Percentiles rank a stretch among this genome's conserved stretches.
These are phyloP conservation scores for Trifolium pratense DNA, from an alignment of 306 rosid species.

Conservation along the genomic window DNA sequence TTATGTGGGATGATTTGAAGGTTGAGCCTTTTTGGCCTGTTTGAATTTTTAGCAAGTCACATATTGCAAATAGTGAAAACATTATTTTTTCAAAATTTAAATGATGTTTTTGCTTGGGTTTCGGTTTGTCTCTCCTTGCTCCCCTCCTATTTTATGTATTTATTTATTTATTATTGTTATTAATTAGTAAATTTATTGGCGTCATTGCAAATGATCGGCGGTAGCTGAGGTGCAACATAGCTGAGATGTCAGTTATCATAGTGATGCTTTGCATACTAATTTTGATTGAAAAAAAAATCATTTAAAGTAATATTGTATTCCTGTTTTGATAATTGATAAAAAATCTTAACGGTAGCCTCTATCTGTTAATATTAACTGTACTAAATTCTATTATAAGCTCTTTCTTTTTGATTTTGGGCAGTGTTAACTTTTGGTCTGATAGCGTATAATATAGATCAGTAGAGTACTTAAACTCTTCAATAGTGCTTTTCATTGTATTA, in stretches of 20 bases:
- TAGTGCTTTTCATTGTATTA: neutral
- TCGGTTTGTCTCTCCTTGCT: neutral
- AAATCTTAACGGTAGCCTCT: neutral
- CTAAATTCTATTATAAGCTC: constrained; percentile 11
- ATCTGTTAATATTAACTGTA: neutral
- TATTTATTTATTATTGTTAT: neutral
- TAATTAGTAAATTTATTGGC: neutral
- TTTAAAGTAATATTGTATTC: neutral
- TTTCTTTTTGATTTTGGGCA: constrained; percentile 1
- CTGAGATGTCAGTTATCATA: neutral
- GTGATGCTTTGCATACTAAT: neutral
- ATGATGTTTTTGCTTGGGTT: constrained; percentile 5
- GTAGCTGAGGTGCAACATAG: neutral
- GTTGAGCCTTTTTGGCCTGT: constrained; percentile 23
- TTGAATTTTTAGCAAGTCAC: constrained; percentile 25
- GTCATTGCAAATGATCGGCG: neutral
- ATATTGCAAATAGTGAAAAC: neutral
- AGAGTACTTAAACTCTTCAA: constrained; percentile 9
- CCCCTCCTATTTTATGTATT: neutral
- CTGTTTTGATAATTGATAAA: constrained; percentile 2
- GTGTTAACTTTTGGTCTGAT: constrained; percentile 29
- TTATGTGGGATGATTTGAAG: constrained; percentile 10
- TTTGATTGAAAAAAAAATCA: neutral
- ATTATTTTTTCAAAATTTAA: neutral
- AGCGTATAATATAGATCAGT: neutral